These are phyloP conservation scores for Talaromyces sp. DNA, from an alignment of 2,329 filamentous ascomycete species.

Conservation along the genomic window DNA sequence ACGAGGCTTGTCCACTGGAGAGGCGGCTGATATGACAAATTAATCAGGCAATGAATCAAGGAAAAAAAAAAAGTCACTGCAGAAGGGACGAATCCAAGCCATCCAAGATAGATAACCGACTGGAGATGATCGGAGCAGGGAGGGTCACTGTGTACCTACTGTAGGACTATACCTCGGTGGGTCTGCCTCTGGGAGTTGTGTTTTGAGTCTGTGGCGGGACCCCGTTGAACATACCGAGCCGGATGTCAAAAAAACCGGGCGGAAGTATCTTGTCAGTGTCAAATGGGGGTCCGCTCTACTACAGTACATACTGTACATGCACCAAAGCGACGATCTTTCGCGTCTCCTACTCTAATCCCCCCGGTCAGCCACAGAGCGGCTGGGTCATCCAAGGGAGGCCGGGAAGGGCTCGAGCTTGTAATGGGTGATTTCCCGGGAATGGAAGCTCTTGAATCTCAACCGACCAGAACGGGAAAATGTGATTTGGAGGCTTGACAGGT, in stretches of 20 bases:
- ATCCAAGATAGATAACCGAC: not conserved
- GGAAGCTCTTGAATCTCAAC: not conserved
- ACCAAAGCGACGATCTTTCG: conserved; percentile 4
- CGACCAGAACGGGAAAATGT: too few relatives aligned
- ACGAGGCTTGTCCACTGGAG: not conserved
- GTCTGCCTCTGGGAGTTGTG: not conserved
- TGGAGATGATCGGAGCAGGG: conserved; percentile 5
- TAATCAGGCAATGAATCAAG: not conserved
- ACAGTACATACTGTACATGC: too few relatives aligned
- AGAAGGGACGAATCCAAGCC: not conserved
- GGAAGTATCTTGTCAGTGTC: not conserved
- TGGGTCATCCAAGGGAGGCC: conserved; percentile 10
- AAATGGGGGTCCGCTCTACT: not conserved
- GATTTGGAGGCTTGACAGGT: conserved; percentile 8
- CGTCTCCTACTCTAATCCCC: not conserved
- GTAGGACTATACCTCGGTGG: conserved; percentile 5
- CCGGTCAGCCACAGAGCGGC: conserved; percentile 13
- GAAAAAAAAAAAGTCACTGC: not conserved
- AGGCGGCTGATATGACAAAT: not conserved
- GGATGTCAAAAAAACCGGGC: conserved; percentile 1
- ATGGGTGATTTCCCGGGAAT: too few relatives aligned
- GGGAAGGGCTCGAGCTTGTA: not conserved
- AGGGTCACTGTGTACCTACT: not conserved
- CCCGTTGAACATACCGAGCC: conserved; percentile 2
- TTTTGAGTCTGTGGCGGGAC: conserved; percentile 2